These are phyloP conservation scores for Phytophthora chlamydospora DNA, from an alignment of 352 stramenopile species.

Conservation along the genomic window DNA sequence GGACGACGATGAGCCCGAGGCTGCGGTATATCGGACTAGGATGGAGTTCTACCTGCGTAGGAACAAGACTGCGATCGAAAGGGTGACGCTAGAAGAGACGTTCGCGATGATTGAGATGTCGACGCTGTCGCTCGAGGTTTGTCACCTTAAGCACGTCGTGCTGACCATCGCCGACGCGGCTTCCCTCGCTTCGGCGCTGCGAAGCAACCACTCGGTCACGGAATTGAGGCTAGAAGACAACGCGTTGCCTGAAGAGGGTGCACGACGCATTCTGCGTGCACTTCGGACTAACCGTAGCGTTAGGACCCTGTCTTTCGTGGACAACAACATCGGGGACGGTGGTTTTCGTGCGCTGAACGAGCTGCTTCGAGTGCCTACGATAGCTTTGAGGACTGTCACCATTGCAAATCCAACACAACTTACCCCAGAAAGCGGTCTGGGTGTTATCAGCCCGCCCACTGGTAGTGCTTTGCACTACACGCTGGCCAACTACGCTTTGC, in stretches of 20 bases:
- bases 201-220: constrained; percentile 34
- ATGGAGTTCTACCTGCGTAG: constrained; percentile 48
- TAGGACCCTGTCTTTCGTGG: constrained; percentile 25
- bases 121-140: constrained; percentile 29
- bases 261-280: constrained; percentile 33
- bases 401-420: constrained; percentile 43
- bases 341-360: constrained; percentile 40
- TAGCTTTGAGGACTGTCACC: constrained; percentile 23
- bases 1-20: constrained; percentile 36
- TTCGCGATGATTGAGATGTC: constrained; percentile 33
- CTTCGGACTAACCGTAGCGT: constrained; percentile 38
- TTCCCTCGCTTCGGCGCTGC: constrained; percentile 36
- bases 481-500: constrained; percentile 39
- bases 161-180: constrained; percentile 43
- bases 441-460: constrained; percentile 27
- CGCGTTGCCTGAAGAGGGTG: constrained; percentile 39
- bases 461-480: constrained; percentile 39
- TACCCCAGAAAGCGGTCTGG: constrained; percentile 25
- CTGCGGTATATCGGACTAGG: constrained; percentile 25
- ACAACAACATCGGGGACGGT: constrained; percentile 44
- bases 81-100: constrained; percentile 9
- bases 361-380: constrained; percentile 33
- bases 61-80: constrained; percentile 29
- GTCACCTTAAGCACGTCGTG: constrained; percentile 43
- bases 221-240: constrained; percentile 50